Conservation (phyloP, 2,329 filamentous ascomycete genomes). For the Colletotrichum paranaense region DNA sequence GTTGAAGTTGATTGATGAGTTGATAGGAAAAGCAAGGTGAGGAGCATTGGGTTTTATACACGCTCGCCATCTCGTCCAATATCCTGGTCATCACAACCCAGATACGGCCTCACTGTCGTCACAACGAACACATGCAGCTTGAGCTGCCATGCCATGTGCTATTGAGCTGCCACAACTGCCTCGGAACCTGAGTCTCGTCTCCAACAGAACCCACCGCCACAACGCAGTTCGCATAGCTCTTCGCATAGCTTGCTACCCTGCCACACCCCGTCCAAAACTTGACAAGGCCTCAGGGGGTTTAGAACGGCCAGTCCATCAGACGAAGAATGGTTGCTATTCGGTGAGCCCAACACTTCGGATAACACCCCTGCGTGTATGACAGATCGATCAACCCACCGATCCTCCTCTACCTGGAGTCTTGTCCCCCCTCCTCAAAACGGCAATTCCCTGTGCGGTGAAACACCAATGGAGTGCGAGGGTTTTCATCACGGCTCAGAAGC, state of each 20-base stretch:
- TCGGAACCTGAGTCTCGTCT: constrained; percentile 28
- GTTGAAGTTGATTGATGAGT: neutral
- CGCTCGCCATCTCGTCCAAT: constrained; percentile 7
- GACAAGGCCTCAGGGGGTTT: constrained; percentile 20
- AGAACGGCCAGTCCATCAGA: constrained; percentile 5
- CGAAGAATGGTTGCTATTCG: constrained; percentile 1
- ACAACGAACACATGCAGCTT: constrained; percentile 34
- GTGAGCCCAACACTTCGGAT: constrained; percentile 12
- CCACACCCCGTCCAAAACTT: neutral
- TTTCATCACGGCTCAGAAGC: neutral
- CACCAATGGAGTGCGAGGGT: constrained; percentile 14
- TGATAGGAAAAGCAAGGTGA: neutral
- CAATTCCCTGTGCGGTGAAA: constrained; percentile 31
- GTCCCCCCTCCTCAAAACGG: constrained; percentile 7
- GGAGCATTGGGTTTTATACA: constrained; percentile 23
- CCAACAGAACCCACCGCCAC: constrained; percentile 20
- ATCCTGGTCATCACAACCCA: constrained; percentile 15
- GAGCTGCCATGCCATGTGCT: constrained; percentile 28
- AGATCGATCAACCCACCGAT: constrained; percentile 16
- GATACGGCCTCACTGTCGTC: neutral
- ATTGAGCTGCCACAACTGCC: constrained; percentile 24
- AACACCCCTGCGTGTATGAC: neutral
- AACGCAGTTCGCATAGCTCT: constrained; percentile 26
- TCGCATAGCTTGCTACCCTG: constrained; percentile 31
- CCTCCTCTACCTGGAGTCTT: neutral